These are phyloP conservation scores for Plectranthus barbatus DNA, from an alignment of 257 asterid species.

Conservation along the genomic window DNA sequence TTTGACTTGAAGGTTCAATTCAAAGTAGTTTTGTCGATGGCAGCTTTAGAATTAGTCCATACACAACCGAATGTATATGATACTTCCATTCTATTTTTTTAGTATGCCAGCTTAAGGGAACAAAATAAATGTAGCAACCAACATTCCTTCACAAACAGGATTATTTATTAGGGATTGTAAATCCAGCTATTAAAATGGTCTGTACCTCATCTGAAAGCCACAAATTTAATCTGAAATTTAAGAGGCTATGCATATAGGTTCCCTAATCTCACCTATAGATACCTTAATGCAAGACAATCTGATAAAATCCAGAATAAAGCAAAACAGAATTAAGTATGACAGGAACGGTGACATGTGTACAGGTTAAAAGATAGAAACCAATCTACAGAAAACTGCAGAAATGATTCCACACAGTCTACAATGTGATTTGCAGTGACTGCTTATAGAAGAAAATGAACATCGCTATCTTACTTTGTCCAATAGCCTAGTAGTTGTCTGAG, in stretches of 20 bases:
- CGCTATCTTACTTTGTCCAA: constrained; percentile 59
- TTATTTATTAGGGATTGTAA: no score
- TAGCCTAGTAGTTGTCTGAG: constrained; percentile 79
- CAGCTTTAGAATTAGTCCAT: background rate
- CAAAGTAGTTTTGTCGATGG: background rate
- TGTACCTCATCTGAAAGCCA: background rate
- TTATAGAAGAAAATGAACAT: background rate
- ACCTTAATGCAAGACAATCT: background rate
- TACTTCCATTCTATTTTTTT: no score
- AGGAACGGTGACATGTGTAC: background rate
- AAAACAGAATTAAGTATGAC: background rate
- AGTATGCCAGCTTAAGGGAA: background rate
- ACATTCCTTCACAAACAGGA: no score
- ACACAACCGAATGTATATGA: background rate
- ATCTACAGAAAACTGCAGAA: background rate
- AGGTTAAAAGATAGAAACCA: background rate
- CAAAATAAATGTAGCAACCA: background rate
- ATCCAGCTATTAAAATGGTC: no score
- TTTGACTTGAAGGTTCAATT: background rate
- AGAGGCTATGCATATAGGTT: background rate
- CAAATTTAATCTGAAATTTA: background rate
- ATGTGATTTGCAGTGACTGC: background rate
- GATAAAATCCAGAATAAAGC: background rate
- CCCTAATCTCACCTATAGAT: background rate
- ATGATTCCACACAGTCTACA: background rate